A percentile compares a stretch with the other conserved stretches of the same genome.
These are phyloP conservation scores for Dimocarpus longan DNA, from an alignment of 345 rosid species.

Conservation along the genomic window DNA sequence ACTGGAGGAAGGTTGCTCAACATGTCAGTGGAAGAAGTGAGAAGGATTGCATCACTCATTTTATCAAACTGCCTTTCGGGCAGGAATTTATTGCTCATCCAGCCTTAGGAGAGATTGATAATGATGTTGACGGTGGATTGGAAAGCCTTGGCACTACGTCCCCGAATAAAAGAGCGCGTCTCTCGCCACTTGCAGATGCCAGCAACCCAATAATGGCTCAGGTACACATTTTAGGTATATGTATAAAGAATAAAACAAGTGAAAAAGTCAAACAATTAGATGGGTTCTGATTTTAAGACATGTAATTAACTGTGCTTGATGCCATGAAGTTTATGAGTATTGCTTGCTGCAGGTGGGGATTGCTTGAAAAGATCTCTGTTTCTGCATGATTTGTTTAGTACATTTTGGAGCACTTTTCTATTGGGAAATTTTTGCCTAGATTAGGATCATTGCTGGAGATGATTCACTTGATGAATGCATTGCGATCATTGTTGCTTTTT, in stretches of 20 bases:
- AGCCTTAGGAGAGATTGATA: slow-evolving; percentile 47
- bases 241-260: not conserved
- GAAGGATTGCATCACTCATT: slow-evolving; percentile 80
- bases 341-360: not conserved
- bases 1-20: slow-evolving; percentile 88
- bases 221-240: slow-evolving; percentile 39
- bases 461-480: not conserved
- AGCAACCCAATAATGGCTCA: slow-evolving; percentile 99
- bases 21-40: slow-evolving; percentile 83
- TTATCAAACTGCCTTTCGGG: slow-evolving; percentile 86
- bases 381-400: not conserved
- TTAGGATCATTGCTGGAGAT: not conserved
- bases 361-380: not conserved
- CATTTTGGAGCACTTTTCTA: not conserved
- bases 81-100: slow-evolving; percentile 55
- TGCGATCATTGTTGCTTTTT: not conserved
- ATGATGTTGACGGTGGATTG: slow-evolving; percentile 39
- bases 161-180: slow-evolving; percentile 56
- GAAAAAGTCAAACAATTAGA: not conserved
- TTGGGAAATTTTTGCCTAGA: not conserved
- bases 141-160: slow-evolving; percentile 34
- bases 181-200: slow-evolving; percentile 89
- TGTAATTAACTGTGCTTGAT: not conserved
- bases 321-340: not conserved
- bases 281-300: not conserved